Evolutionary conservation across 352 stramenopile genomes (phyloP), one percentile per base, ranked within the genome.

Genomic region (Thalassiosira livingstoniorum): DNA sequence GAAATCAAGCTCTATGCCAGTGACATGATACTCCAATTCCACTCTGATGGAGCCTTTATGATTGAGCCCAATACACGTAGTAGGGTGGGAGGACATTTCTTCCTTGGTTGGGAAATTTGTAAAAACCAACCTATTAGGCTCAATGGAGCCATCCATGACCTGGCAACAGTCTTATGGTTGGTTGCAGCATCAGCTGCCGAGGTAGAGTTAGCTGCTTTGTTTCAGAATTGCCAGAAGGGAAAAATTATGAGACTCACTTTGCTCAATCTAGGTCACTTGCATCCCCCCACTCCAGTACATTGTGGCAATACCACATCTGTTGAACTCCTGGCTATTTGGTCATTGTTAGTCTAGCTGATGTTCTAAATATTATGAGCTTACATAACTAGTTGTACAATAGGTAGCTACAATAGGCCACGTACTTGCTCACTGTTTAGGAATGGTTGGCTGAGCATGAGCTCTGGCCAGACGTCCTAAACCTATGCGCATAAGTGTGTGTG

Each of bases 211-310:
- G 5, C 11, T 58, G 47, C 11, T 23, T 23, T 58, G 21, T 58
- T 58, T 58, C 47, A 25, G 11, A 58, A 58, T 23, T 11, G 11
- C n/a, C 47, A 23, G 4, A 23, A 58, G 27, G 47, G 11, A 7
- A 58, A 58, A 58, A 58, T 58, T n/a, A 58, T 58, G 11, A 7
- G 47, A 7, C n/a, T 15, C n/a, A 58, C 21, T n/a, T 58, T 27
- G 27, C 4, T 5, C 10, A n/a, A 58, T 10, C 11, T 58, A 7
- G 47, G 47, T 11, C 47, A 58, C 47, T 5, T 25, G 47, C 47
- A 58, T 29, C 47, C 47, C 47, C 5, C 47, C 5, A 58, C 47
- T 18, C 42, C 42, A 10, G 10, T 51, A 10, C 42, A 51, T 51
- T 51, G 21, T 58, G 47, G 27, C 47, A 58, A 58, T 27, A 58